Evolutionary conservation across 208 protist species (phyloP), one percentile per base, ranked within the genome.

Genomic region (Leishmania tarentolae): DNA sequence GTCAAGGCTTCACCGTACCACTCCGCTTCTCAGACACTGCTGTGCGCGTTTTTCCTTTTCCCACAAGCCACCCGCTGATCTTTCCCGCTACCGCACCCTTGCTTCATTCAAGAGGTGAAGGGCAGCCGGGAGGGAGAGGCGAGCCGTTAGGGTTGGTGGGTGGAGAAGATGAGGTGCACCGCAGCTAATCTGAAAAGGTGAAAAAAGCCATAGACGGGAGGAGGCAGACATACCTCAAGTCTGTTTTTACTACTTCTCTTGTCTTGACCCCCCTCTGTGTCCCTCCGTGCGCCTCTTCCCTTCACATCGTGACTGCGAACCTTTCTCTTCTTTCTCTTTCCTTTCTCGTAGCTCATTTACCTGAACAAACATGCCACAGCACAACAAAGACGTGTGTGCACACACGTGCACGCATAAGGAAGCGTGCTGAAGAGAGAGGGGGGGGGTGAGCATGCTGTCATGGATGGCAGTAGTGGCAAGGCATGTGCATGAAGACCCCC

Each of bases 341-440:
- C n/a, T 35, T 74, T 50, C n/a, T 46, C 28, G 21, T 77, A 65
- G 50, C 52, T 65, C 50, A 77, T 44, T 50, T 65, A 44, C 35
- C 46, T 31, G 53, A 61, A 77, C 11, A 24, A 0, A 37, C 24
- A 70, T 17, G 35, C 4, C 13, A 3, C 6, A 21, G 31, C 28
- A 44, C 28, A 69, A 40, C 31, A 66, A 47, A 9, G 7, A 35
- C 69, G 21, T 24, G 28, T 3, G 1, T 24, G 42, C 42, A 13
- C 42, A 50, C 28, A 17, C 42, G 52, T 7, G 35, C 74, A 77
- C 53, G 53, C 74, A 77, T 53, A 46, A 17, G 15, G 31, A 56
- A 17, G 31, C 53, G 40, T 70, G 37, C n/a, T 17, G 65, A 8
- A 19, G 37, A 13, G 15, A 21, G 65, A 8, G 37, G 37, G 31